Percentiles rank a stretch among this genome's conserved stretches.
Conservation (phyloP, 2,329 filamentous ascomycete genomes). For the Claviceps humidiphila region DNA sequence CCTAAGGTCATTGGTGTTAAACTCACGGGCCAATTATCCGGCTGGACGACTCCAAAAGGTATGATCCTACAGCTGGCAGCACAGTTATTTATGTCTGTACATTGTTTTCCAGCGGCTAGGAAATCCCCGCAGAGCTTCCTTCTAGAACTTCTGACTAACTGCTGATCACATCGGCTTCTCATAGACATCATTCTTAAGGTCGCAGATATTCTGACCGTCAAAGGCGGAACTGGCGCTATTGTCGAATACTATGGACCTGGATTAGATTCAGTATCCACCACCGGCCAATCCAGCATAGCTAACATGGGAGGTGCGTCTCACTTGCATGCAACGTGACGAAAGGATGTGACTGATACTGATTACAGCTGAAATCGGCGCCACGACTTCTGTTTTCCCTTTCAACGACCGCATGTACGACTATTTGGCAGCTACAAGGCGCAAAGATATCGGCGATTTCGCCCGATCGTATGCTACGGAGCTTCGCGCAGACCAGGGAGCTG, state of each 20-base stretch:
- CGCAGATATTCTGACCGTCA: slow-evolving; percentile 91
- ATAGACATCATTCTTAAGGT: slow-evolving; percentile 93
- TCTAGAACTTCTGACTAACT: background rate
- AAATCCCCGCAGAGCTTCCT: background rate
- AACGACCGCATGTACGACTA: slow-evolving; percentile 98
- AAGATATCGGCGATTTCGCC: slow-evolving; percentile 80
- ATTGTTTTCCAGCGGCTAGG: background rate
- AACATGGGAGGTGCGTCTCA: slow-evolving; percentile 42
- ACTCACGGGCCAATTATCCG: slow-evolving; percentile 76
- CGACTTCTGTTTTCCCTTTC: slow-evolving; percentile 93
- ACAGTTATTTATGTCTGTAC: background rate
- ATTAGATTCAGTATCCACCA: slow-evolving; percentile 43
- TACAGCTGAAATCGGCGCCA: slow-evolving; percentile 62
- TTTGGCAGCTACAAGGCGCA: slow-evolving; percentile 79
- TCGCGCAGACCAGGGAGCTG: slow-evolving; percentile 71
- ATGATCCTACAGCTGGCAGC: slow-evolving; percentile 19
- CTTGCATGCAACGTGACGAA: background rate
- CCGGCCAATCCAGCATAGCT: slow-evolving; percentile 60
- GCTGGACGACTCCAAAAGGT: slow-evolving; percentile 92
- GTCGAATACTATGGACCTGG: slow-evolving; percentile 57
- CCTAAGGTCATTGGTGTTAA: slow-evolving; percentile 95
- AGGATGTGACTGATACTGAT: background rate
- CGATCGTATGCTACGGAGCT: slow-evolving; percentile 76
- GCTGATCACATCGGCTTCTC: background rate
- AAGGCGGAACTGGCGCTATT: slow-evolving; percentile 91